A percentile compares a stretch with the other conserved stretches of the same genome.
These are phyloP conservation scores for Ophioceras dolichostomum DNA, from an alignment of 2,329 filamentous ascomycete species.

Conservation along the genomic window DNA sequence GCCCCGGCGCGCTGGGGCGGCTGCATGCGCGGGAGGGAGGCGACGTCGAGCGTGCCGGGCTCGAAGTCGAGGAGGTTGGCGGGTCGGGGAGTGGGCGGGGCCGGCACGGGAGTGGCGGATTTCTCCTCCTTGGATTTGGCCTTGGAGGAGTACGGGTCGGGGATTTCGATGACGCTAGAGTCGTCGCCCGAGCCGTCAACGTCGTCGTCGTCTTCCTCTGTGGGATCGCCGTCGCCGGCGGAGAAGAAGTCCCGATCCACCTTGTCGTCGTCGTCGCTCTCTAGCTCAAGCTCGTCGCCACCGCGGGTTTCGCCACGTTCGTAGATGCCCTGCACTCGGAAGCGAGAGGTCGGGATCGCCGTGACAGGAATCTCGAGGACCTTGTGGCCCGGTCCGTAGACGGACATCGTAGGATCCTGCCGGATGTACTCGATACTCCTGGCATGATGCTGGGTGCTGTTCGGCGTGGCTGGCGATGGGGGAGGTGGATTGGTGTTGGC, in stretches of 20 bases:
- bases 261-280: not conserved
- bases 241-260: not conserved
- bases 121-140: too few relatives aligned
- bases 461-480: not conserved
- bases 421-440: not conserved
- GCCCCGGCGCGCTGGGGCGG: slow-evolving; percentile 53
- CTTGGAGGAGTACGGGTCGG: not conserved
- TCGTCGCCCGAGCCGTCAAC: slow-evolving; percentile 6
- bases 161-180: not conserved
- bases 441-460: not conserved
- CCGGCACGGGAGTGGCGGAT: too few relatives aligned
- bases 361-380: not conserved
- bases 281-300: not conserved
- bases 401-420: not conserved
- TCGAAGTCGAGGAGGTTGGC: slow-evolving; percentile 36
- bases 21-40: slow-evolving; percentile 49
- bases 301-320: not conserved
- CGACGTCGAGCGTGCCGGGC: slow-evolving; percentile 52
- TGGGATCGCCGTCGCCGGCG: slow-evolving; percentile 7
- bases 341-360: too few relatives aligned
- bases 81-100: not conserved
- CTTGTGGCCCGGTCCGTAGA: not conserved
- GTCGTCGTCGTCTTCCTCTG: slow-evolving; percentile 16
- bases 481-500: too few relatives aligned
- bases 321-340: too few relatives aligned